Percentiles rank a stretch among this genome's conserved stretches.
These are phyloP conservation scores for Tulasnella sp. DNA, from an alignment of 768 basidiomycete species.

Conservation along the genomic window DNA sequence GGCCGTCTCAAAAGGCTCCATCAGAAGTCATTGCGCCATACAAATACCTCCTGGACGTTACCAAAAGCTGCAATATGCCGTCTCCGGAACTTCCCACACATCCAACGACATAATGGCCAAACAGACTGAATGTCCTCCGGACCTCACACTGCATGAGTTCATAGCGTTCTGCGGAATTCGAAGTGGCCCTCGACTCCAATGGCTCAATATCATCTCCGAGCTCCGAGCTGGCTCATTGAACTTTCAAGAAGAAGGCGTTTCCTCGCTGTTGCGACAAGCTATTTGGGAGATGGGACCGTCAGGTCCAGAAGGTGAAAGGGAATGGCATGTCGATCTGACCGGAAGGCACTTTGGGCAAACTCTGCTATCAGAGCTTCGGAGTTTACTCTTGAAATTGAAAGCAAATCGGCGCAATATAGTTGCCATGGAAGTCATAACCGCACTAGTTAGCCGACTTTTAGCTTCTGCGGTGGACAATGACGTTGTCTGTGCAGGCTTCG, in stretches of 20 bases:
- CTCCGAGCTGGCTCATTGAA: constrained; percentile 30
- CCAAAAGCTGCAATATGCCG: constrained; percentile 26
- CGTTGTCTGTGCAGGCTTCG: constrained; percentile 14
- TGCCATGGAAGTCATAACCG: constrained; percentile 26
- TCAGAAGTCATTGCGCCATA: constrained; percentile 26
- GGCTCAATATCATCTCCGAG: constrained; percentile 40
- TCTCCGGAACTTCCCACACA: constrained; percentile 25
- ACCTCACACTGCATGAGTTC: constrained; percentile 35
- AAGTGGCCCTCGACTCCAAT: constrained; percentile 34
- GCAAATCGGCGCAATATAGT: constrained; percentile 32
- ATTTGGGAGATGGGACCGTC: constrained; percentile 32
- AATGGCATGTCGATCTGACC: constrained; percentile 34
- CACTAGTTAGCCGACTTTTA: constrained; percentile 20
- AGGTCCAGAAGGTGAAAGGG: constrained; percentile 15
- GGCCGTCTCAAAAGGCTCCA: constrained; percentile 16
- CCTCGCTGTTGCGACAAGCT: constrained; percentile 34
- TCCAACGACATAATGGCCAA: constrained; percentile 33
- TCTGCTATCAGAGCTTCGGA: constrained; percentile 29
- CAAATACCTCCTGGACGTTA: constrained; percentile 23
- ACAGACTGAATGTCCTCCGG: constrained; percentile 31
- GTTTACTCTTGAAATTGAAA: constrained; percentile 28
- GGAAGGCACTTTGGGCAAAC: constrained; percentile 26
- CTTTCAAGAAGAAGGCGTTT: constrained; percentile 31
- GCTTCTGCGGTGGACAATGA: constrained; percentile 28
- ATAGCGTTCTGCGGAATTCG: constrained; percentile 36